These are phyloP conservation scores for Lactuca sativa DNA, from an alignment of 129 eudicot genomes.

Conservation along the genomic window DNA sequence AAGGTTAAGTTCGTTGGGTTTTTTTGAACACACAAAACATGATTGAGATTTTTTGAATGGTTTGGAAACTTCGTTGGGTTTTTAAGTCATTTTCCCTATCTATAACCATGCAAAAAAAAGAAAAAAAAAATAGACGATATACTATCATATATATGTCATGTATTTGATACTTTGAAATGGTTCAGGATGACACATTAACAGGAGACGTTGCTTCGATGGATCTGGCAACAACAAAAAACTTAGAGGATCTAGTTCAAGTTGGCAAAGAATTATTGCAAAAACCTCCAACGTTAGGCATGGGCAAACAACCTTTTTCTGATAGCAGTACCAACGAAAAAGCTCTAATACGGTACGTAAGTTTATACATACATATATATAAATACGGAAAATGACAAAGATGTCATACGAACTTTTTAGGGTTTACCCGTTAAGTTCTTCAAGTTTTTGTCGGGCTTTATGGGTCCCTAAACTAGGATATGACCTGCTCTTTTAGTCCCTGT, in stretches of 20 bases:
- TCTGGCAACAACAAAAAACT: conserved; percentile 47
- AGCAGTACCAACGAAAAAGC: conserved; percentile 47
- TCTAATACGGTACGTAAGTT: conserved; percentile 39
- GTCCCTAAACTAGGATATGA: too few relatives aligned
- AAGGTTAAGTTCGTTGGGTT: too few relatives aligned
- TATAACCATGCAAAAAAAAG: neutral
- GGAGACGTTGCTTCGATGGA: conserved; percentile 53
- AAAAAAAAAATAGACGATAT: neutral
- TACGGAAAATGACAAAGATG: too few relatives aligned
- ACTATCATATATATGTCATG: neutral
- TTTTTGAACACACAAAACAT: too few relatives aligned
- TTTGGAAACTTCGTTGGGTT: too few relatives aligned
- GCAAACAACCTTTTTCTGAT: conserved; percentile 34
- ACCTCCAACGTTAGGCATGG: conserved; percentile 45
- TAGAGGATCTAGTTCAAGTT: conserved; percentile 44
- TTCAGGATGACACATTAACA: conserved; percentile 53
- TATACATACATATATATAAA: neutral
- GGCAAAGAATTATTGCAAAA: conserved; percentile 50
- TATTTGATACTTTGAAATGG: neutral
- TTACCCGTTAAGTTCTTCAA: too few relatives aligned
- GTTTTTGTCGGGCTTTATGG: too few relatives aligned
- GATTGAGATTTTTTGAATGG: too few relatives aligned
- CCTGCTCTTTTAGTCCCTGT: too few relatives aligned
- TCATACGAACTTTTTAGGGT: too few relatives aligned
- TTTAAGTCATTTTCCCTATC: conserved; percentile 13